These are phyloP conservation scores for Morella rubra DNA, from an alignment of 306 rosid species.

Conservation along the genomic window DNA sequence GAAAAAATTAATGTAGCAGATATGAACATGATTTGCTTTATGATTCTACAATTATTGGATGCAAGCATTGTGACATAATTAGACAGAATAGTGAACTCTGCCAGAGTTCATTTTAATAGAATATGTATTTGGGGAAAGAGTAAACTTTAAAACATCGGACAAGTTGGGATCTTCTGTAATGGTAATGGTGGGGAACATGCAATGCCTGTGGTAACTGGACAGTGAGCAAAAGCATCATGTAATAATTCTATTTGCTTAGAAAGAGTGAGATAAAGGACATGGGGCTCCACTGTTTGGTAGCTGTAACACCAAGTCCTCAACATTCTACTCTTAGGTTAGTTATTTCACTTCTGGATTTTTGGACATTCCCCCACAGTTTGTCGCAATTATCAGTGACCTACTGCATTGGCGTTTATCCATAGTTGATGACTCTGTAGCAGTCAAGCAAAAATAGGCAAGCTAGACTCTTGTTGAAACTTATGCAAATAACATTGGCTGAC, in stretches of 20 bases:
- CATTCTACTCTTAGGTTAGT: neutral
- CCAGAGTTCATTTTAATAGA: neutral
- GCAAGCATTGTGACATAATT: too few relatives aligned
- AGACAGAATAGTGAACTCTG: neutral
- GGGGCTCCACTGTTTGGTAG: neutral
- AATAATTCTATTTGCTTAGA: neutral
- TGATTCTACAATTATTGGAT: too few relatives aligned
- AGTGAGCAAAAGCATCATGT: neutral
- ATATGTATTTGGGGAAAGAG: neutral
- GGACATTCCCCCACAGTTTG: neutral
- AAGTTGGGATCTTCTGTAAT: neutral
- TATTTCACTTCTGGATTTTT: neutral
- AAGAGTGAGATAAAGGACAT: neutral
- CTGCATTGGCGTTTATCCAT: neutral
- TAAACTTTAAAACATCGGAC: neutral
- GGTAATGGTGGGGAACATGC: neutral
- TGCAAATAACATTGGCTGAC: neutral
- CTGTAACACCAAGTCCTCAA: neutral
- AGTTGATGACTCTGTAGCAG: neutral
- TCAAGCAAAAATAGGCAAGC: constrained; percentile 1
- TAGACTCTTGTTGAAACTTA: neutral
- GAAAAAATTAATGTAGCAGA: neutral
- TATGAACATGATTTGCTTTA: neutral
- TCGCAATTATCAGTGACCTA: neutral
- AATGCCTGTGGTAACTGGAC: neutral